These are phyloP conservation scores for Naematelia encephala DNA, from an alignment of 768 basidiomycete genomes.

Conservation along the genomic window DNA sequence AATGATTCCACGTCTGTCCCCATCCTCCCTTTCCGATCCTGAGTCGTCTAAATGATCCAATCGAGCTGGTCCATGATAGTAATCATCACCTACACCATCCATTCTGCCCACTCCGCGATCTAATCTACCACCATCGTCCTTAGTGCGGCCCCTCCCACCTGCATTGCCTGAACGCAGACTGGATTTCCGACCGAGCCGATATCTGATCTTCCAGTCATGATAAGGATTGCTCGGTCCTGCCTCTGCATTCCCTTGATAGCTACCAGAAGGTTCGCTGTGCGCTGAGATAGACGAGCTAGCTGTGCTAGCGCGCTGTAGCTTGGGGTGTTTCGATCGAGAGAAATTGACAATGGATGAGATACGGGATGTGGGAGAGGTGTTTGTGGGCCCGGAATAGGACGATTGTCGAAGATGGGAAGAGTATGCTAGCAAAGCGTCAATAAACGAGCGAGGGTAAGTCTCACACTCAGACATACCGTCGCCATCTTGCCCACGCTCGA, in stretches of 20 bases:
- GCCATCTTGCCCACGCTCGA: background rate
- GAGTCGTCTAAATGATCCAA: constrained; percentile 13
- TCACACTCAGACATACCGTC: background rate
- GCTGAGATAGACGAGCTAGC: background rate
- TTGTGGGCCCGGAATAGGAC: constrained; percentile 1
- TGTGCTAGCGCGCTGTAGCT: background rate
- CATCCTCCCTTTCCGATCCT: constrained; percentile 20
- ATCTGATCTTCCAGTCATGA: background rate
- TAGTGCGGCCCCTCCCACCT: background rate
- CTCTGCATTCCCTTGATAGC: background rate
- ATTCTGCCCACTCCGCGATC: constrained; percentile 6
- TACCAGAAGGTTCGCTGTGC: background rate
- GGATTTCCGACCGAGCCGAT: background rate
- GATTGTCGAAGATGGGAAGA: background rate
- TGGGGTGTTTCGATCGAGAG: background rate
- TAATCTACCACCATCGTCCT: background rate
- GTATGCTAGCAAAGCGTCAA: background rate
- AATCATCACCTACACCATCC: constrained; percentile 32
- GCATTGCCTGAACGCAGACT: background rate
- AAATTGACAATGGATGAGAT: constrained; percentile 1
- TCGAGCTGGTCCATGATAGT: constrained; percentile 16
- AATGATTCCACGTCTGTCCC: constrained; percentile 2
- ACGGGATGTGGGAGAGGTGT: constrained; percentile 3
- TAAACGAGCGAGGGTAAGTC: background rate
- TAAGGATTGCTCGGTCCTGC: background rate